phyloP scores from a whole-genome alignment of 2,329 filamentous ascomycete species.

The Lasiodiplodia sp. region DNA sequence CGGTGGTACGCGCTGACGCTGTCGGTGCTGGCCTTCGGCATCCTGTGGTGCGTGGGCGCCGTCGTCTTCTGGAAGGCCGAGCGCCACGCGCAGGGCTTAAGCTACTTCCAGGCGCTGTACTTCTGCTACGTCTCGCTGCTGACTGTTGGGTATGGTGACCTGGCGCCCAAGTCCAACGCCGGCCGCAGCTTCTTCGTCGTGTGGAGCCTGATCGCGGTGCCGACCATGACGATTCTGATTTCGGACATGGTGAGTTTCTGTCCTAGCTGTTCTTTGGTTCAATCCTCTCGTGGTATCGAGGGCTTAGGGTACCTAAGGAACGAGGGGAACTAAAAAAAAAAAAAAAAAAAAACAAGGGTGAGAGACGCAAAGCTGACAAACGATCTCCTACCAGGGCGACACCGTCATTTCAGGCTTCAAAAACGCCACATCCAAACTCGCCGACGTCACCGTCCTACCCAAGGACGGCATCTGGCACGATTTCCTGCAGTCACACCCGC shows the following conservation, averaged over 20 bases:
- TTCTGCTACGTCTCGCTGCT: constrained; percentile 84
- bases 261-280: too few relatives aligned
- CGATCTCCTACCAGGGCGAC: constrained; percentile 65
- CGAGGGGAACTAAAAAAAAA: too few relatives aligned
- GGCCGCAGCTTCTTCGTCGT: constrained; percentile 91
- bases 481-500: constrained; percentile 58
- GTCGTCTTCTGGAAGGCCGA: constrained; percentile 74
- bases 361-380: not conserved
- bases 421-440: constrained; percentile 65
- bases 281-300: too few relatives aligned
- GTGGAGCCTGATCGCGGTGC: constrained; percentile 85
- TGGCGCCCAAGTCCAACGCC: constrained; percentile 76
- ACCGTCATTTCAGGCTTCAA: constrained; percentile 77
- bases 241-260: constrained; percentile 34
- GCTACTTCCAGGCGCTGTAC: constrained; percentile 83
- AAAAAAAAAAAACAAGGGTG: too few relatives aligned
- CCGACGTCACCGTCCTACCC: constrained; percentile 72
- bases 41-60: constrained; percentile 83
- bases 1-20: constrained; percentile 77
- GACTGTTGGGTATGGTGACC: constrained; percentile 88
- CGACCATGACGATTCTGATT: constrained; percentile 81
- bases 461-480: constrained; percentile 63
- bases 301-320: too few relatives aligned
- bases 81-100: constrained; percentile 61
- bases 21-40: constrained; percentile 71